Conservation (phyloP, 192 early-diverging fungal genomes). For the Rhizophagus clarus region DNA sequence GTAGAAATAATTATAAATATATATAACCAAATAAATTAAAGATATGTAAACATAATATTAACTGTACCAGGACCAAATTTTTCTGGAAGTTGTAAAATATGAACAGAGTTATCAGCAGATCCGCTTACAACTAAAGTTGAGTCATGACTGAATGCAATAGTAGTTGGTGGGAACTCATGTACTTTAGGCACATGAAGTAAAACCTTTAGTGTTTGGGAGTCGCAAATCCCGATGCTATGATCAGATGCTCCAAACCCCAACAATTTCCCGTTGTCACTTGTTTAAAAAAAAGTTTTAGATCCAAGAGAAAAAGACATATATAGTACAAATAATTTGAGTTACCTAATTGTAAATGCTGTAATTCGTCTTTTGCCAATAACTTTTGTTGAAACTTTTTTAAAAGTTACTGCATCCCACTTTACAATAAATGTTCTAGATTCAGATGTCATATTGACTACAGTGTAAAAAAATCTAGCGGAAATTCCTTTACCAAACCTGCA, state of each 20-base stretch:
- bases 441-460: conserved; percentile 63
- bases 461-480: conserved; percentile 60
- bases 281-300: background rate
- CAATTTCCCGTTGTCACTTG: conserved; percentile 68
- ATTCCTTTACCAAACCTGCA: conserved; percentile 57
- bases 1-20: background rate
- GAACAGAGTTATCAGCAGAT: conserved; percentile 78
- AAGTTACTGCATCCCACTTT: conserved; percentile 61
- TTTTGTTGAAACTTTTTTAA: conserved; percentile 52
- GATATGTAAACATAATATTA: background rate
- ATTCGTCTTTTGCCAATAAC: conserved; percentile 59
- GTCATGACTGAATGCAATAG: conserved; percentile 71
- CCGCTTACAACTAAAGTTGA: conserved; percentile 72
- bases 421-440: conserved; percentile 58
- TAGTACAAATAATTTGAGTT: background rate
- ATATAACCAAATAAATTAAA: background rate
- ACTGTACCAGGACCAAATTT: conserved; percentile 42
- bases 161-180: conserved; percentile 81
- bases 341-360: conserved; percentile 71
- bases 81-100: conserved; percentile 59
- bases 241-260: conserved; percentile 77
- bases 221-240: conserved; percentile 67
- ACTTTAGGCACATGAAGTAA: conserved; percentile 64
- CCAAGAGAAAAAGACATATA: too few species aligned
- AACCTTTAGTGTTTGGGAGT: conserved; percentile 59